Base-by-base conservation (phyloP, 495 filamentous ascomycete species). In the Aspergillus cristatus region DNA sequence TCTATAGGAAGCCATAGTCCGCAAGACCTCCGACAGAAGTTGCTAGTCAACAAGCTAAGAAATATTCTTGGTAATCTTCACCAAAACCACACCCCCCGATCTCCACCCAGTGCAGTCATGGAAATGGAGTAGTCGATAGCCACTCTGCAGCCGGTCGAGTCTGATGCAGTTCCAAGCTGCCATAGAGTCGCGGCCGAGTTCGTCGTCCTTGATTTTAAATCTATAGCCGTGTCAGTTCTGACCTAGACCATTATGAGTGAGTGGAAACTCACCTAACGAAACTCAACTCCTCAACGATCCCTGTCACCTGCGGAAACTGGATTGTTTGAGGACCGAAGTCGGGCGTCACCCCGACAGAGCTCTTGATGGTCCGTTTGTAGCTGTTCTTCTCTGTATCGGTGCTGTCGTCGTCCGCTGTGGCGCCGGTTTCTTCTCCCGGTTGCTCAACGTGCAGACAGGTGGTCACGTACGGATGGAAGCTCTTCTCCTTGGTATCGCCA, bases 161-260 rank as follows among this genome's bases (percentile, higher is more conserved):
- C 86, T 70, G 38, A 94, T 77, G 52, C 87, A 94, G 6, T 85
- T 77, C 90, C 90, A 97, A 8, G 80, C 86, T 14, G 84, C 85
- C 26, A 93, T 53, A 33, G 79, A 67, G 46, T 94, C 86, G 41
- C 72, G 70, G 2, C 77, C 77, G 37, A 90, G 67, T 46, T 87
- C 80, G 42, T 90, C 79, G 50, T 95, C 83, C 54, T 84, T 78
- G 46, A 96, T 70, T 54, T 93, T 83, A 58, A 96, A 85, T 38
- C 90, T 85, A 45, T 32, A 39, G 31, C 7, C 17, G 18, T 30
- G 10, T 30, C 4, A 30, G 28, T 12, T n/a, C 5, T 30, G 28
- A 30, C 5, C 4, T n/a, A 3, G 28, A 30, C n/a, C 5, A 14
- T 10, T 34, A 16, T 33, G 28, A 41, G 12, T 39, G 18, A 24